Percentiles rank a stretch among this genome's conserved stretches.
These are phyloP conservation scores for Solanum piurae DNA, from an alignment of 257 asterid genomes.

Conservation along the genomic window DNA sequence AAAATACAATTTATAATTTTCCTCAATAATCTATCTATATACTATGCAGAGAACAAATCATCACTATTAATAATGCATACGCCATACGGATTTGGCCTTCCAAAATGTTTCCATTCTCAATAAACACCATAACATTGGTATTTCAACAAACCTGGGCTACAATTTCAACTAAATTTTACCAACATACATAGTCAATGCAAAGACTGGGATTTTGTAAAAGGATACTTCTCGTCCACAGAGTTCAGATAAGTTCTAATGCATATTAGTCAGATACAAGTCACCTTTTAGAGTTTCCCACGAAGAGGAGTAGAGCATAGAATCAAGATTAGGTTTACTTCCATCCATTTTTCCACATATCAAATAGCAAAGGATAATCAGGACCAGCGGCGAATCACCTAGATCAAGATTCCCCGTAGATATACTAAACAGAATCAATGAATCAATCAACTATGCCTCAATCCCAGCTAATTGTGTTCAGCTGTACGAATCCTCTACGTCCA, in stretches of 20 bases:
- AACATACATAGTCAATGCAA: neutral
- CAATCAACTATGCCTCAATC: neutral
- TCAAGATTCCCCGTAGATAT: neutral
- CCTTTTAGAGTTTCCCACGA: neutral
- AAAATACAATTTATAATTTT: neutral
- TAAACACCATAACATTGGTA: neutral
- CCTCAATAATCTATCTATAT: neutral
- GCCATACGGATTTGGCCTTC: neutral
- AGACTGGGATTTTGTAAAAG: neutral
- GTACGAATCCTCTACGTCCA: neutral
- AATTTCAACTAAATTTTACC: neutral
- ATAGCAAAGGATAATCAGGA: neutral
- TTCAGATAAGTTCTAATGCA: neutral
- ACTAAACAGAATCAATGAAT: neutral
- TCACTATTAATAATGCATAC: neutral
- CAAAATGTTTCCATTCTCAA: neutral
- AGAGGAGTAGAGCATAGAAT: neutral
- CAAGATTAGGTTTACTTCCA: neutral
- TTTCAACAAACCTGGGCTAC: neutral
- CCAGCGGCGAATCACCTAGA: neutral
- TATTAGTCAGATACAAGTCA: neutral
- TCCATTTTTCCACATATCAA: neutral
- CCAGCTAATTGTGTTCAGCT: neutral
- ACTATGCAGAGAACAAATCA: neutral
- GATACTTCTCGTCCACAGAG: neutral